Conservation (phyloP, 179 eudicot genomes). For the Amaranthus tricolor region DNA sequence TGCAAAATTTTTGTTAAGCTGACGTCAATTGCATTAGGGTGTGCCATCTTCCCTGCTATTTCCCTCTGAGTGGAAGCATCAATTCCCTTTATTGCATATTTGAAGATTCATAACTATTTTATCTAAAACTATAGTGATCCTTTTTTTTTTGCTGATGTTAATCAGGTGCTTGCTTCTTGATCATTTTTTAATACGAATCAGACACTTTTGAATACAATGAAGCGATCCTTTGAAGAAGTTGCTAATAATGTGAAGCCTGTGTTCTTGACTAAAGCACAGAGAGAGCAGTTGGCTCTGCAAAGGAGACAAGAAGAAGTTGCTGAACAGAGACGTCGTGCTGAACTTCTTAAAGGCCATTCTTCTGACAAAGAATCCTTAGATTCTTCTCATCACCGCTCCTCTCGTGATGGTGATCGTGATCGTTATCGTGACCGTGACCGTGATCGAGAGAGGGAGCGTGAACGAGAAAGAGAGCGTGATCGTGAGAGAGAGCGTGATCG, state of each 20-base stretch:
- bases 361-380: slow-evolving; percentile 27
- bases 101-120: neutral
- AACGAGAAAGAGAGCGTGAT: slow-evolving; percentile 28
- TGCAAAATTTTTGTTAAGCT: no score
- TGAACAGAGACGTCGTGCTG: slow-evolving; percentile 48
- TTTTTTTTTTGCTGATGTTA: neutral
- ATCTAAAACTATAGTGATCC: neutral
- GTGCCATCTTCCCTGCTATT: no score
- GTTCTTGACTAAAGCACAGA: slow-evolving; percentile 66
- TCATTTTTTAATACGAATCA: neutral
- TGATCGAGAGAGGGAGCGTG: slow-evolving; percentile 51
- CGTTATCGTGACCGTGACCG: slow-evolving; percentile 33
- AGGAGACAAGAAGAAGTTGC: slow-evolving; percentile 51
- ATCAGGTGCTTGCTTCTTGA: slow-evolving; percentile 11
- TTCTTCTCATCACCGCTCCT: slow-evolving; percentile 29
- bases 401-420: slow-evolving; percentile 25
- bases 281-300: slow-evolving; percentile 65
- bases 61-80: no score
- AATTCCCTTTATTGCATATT: neutral
- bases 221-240: slow-evolving; percentile 30
- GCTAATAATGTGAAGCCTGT: slow-evolving; percentile 48
- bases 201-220: slow-evolving; percentile 20
- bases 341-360: slow-evolving; percentile 35
- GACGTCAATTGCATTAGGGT: no score
- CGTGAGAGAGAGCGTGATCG: slow-evolving; percentile 52